These are phyloP conservation scores for Pichia nakasei DNA, from an alignment of 805 yeast genomes.

Conservation along the genomic window DNA sequence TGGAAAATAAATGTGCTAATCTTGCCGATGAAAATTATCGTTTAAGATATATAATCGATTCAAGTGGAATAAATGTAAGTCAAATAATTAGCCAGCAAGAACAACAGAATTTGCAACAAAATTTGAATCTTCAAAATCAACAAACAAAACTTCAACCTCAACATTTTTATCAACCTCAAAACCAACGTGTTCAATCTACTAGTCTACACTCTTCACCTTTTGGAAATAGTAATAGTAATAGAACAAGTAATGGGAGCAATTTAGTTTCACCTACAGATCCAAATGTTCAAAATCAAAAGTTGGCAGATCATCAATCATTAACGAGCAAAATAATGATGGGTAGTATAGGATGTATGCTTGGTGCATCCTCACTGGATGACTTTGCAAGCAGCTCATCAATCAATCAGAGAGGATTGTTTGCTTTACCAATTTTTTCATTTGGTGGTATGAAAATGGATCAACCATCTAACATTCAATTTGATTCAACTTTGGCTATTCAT, in stretches of 20 bases:
- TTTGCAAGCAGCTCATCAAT: conserved; percentile 25
- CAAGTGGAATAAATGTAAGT: conserved; percentile 9
- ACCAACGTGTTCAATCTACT: conserved; percentile 9
- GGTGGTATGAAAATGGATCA: conserved; percentile 7
- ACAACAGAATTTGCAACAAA: conserved; percentile 3
- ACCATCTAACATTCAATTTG: conserved; percentile 12
- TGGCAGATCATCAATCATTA: conserved; percentile 16
- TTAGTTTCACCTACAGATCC: conserved; percentile 10
- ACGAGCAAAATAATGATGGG: conserved; percentile 48
- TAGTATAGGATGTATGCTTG: conserved; percentile 56
- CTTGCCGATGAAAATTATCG: conserved; percentile 40
- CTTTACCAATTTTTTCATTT: conserved; percentile 21
- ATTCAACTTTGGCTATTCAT: conserved; percentile 5
- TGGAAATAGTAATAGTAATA: conserved; percentile 7
- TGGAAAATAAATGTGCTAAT: conserved; percentile 50
- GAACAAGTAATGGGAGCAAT: conserved; percentile 9
- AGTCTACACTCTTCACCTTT: conserved; percentile 12
- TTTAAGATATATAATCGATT: conserved; percentile 19
- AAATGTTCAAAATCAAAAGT: conserved; percentile 4
- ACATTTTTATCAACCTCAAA: conserved; percentile 6
- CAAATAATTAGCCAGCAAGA: not conserved
- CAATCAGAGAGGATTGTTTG: conserved; percentile 21
- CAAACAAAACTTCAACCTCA: conserved; percentile 2
- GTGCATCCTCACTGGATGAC: conserved; percentile 50
- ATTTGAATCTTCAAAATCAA: conserved; percentile 4